phyloP scores from a whole-genome alignment of 257 asterid species.

The Euphrasia confusa region DNA sequence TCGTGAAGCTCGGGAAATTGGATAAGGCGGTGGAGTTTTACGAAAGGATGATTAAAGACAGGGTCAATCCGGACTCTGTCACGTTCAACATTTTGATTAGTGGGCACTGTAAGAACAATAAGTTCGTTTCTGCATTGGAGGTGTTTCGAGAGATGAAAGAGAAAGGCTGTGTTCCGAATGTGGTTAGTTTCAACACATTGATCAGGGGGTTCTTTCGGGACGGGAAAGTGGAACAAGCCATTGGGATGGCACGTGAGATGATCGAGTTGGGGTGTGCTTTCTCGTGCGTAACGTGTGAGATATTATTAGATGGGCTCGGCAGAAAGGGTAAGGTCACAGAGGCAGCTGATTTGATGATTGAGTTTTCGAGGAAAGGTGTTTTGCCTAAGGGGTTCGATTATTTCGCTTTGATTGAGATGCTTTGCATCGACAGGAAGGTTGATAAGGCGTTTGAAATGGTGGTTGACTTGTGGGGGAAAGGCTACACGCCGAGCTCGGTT shows the following conservation, averaged over 20 bases:
- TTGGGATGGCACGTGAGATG: constrained; percentile 84
- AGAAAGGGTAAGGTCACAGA: constrained; percentile 45
- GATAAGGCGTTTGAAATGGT: constrained; percentile 50
- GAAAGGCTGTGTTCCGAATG: constrained; percentile 79
- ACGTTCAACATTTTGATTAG: constrained; percentile 76
- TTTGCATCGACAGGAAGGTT: constrained; percentile 40
- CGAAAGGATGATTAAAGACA: constrained; percentile 54
- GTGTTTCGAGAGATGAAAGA: constrained; percentile 82
- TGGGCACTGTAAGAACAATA: constrained; percentile 57
- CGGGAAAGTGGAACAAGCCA: constrained; percentile 64
- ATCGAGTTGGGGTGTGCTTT: constrained; percentile 65
- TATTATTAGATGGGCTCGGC: constrained; percentile 65
- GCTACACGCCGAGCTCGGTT: constrained; percentile 54
- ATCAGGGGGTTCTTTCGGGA: constrained; percentile 70
- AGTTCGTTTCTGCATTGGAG: constrained; percentile 54
- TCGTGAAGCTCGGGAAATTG: constrained; percentile 49
- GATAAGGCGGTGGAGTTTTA: constrained; percentile 56
- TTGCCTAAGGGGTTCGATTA: constrained; percentile 58
- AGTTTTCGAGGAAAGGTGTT: constrained; percentile 49
- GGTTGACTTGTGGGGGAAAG: constrained; percentile 63
- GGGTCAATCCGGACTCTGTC: constrained; percentile 62
- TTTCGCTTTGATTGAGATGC: constrained; percentile 49
- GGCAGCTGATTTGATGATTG: constrained; percentile 59
- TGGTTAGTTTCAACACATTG: constrained; percentile 83
- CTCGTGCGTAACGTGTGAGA: constrained; percentile 71